Conservation (phyloP, 129 eudicot species). For the Mikania micrantha region DNA sequence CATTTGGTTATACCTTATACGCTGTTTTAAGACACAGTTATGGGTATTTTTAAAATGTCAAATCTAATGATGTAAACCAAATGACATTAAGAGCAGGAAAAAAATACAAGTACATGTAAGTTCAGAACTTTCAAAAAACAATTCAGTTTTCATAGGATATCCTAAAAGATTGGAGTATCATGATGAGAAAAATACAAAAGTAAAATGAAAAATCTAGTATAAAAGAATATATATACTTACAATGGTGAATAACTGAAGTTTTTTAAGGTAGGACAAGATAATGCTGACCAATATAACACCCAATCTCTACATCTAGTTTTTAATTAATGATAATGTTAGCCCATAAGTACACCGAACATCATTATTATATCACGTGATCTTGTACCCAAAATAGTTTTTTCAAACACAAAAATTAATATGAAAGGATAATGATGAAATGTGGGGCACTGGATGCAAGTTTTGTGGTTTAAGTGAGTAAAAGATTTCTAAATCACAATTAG, state of each 20-base stretch:
- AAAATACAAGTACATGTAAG: background rate
- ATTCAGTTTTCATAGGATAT: background rate
- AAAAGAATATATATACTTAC: background rate
- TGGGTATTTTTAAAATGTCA: background rate
- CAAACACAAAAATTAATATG: conserved; percentile 15
- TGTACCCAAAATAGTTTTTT: conserved; percentile 7
- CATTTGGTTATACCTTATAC: background rate
- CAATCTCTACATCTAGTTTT: conserved; percentile 21
- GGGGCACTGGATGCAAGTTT: conserved; percentile 15
- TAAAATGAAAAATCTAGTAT: background rate
- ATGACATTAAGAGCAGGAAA: background rate
- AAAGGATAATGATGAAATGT: conserved; percentile 7
- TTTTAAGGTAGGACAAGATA: conserved; percentile 20
- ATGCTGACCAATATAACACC: conserved; percentile 19
- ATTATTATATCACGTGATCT: conserved; percentile 11
- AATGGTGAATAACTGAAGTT: conserved; percentile 14
- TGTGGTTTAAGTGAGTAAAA: conserved; percentile 10
- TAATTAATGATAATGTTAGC: conserved; percentile 18
- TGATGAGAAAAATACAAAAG: background rate
- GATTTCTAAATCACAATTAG: conserved; percentile 23
- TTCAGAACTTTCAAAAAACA: background rate
- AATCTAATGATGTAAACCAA: background rate
- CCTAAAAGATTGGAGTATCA: background rate
- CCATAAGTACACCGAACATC: conserved; percentile 7
- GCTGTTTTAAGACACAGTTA: background rate